phyloP scores from a whole-genome alignment of 1,139 yeast species.

The Taphrina deformans region DNA sequence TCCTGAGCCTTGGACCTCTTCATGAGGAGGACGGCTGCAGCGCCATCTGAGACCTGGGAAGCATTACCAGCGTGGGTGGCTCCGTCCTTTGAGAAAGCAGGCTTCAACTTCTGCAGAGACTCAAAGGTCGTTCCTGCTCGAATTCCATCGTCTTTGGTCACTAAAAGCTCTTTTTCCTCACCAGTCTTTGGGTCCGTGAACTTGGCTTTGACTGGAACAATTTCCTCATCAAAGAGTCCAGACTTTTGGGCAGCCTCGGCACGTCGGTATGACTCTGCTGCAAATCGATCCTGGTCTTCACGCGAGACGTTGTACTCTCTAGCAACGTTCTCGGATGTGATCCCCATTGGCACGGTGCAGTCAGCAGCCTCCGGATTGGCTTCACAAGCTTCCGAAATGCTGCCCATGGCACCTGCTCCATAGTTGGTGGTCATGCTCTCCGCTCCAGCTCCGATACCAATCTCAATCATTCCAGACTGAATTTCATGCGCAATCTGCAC shows the following conservation, averaged over 20 bases:
- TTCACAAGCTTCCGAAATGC: conserved; percentile 57
- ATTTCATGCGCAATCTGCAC: conserved; percentile 89
- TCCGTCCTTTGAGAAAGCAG: conserved; percentile 83
- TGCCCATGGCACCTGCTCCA: conserved; percentile 67
- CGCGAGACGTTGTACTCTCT: conserved; percentile 44
- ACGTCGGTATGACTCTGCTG: conserved; percentile 47
- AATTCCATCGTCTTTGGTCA: conserved; percentile 84
- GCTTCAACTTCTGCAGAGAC: conserved; percentile 69
- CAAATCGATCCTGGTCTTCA: conserved; percentile 48
- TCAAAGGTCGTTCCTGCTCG: conserved; percentile 80
- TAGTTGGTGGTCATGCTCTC: conserved; percentile 72
- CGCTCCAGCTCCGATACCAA: conserved; percentile 90
- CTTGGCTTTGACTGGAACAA: conserved; percentile 52
- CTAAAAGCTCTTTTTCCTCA: conserved; percentile 53
- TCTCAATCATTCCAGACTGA: conserved; percentile 78
- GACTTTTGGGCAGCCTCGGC: conserved; percentile 48
- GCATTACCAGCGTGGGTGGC: conserved; percentile 87
- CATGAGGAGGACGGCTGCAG: conserved; percentile 83
- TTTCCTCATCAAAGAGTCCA: conserved; percentile 50
- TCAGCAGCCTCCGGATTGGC: conserved; percentile 50
- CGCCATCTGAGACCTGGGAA: conserved; percentile 94
- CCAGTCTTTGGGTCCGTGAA: conserved; percentile 47
- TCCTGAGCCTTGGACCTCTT: conserved; percentile 84
- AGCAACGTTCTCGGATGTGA: conserved; percentile 49
- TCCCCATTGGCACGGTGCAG: conserved; percentile 50